Base-by-base conservation (phyloP, 176 grass and related monocot genomes). In the Phoenix roebelenii region DNA sequence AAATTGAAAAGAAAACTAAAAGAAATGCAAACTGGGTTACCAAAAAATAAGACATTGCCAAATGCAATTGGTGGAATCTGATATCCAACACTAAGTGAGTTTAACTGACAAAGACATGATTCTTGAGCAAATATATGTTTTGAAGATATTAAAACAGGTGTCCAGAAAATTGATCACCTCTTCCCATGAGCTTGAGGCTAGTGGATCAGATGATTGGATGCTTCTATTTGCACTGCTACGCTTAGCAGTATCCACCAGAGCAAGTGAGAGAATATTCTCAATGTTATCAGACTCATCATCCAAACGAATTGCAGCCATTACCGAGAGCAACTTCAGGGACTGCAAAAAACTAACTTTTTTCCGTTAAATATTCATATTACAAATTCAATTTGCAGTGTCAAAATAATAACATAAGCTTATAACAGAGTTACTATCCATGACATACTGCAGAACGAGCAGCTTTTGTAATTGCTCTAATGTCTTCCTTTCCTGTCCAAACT, bases 311-410 rank as follows among this genome's bases (percentile, higher is more conserved):
- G 73, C 94, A 71, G 88, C 81, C 74, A 98, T 65, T 63, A 86
- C 89, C 70, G 93, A 98, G 50, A 98, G 81, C 65, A 98, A 83
- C 71, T 98, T 98, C 94, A 98, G 74, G 49, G 94, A 98, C 94
- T 98, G 76, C 25, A 75, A 62, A 55, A 7, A 44, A 44, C 10
- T 44, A 44, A 44, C 7, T 44, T 44, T 44, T 28, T 44, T 44
- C 9, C 35, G 2, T 30, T 44, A 44, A 44, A 44, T 44, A 44
- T 14, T 9, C 35, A 44, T 14, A 3, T 6, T 14, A 12, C 7
- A 44, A 44, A 44, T 12, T 14, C 14, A 44, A 44, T 39, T 10
- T 7, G 10, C 35, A 44, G 35, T 44, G 9, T 12, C 35, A 44
- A 44, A 44, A 44, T 44, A 44, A 44, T 44, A 44, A 44, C 35